These are phyloP conservation scores for Porcisia deanei DNA, from an alignment of 208 protist genomes.

Conservation along the genomic window DNA sequence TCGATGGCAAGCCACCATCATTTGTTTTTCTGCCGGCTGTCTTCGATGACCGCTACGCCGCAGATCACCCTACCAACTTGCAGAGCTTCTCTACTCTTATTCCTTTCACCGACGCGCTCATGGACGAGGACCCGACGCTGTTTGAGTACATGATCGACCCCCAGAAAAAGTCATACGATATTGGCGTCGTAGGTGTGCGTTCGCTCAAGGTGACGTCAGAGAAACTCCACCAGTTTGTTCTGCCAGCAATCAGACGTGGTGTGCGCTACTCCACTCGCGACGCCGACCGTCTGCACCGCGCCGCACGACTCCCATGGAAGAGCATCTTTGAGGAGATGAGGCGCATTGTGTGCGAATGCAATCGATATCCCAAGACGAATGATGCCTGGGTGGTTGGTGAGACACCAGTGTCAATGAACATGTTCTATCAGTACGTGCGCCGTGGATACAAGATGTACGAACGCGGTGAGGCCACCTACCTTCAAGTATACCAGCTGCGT, in stretches of 20 bases:
- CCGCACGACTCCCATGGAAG: slow-evolving; percentile 68
- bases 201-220: slow-evolving; percentile 61
- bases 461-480: slow-evolving; percentile 45
- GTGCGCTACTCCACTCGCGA: slow-evolving; percentile 69
- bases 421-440: slow-evolving; percentile 73
- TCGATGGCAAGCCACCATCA: slow-evolving; percentile 59
- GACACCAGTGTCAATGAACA: slow-evolving; percentile 68
- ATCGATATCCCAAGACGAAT: slow-evolving; percentile 81
- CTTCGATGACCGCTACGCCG: slow-evolving; percentile 39
- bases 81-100: slow-evolving; percentile 73
- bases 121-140: slow-evolving; percentile 79
- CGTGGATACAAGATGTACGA: slow-evolving; percentile 60
- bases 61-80: slow-evolving; percentile 69
- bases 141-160: slow-evolving; percentile 88
- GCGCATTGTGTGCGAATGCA: slow-evolving; percentile 71
- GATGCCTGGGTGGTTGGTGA: slow-evolving; percentile 79
- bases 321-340: slow-evolving; percentile 64
- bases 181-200: slow-evolving; percentile 70
- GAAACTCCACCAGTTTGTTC: slow-evolving; percentile 54
- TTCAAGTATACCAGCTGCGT: slow-evolving; percentile 68
- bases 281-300: slow-evolving; percentile 66
- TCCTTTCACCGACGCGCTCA: slow-evolving; percentile 80
- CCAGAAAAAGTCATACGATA: slow-evolving; percentile 69
- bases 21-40: slow-evolving; percentile 76
- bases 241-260: slow-evolving; percentile 71